These are phyloP conservation scores for Cetradonia linearis DNA, from an alignment of 495 filamentous ascomycete species.

Conservation along the genomic window DNA sequence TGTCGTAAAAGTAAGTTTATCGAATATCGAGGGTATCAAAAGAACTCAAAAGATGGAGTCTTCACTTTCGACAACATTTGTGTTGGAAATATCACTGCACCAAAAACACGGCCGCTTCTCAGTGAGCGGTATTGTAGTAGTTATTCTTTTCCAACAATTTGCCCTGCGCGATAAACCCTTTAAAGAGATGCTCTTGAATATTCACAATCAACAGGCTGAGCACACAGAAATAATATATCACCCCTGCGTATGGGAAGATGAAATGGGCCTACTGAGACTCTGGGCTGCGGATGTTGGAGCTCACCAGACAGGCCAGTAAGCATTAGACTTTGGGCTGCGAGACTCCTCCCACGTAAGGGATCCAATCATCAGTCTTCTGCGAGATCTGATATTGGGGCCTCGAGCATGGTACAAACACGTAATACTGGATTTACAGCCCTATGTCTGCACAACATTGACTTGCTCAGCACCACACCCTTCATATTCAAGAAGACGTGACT, in stretches of 20 bases:
- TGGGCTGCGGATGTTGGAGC: conserved; percentile 32
- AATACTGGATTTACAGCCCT: conserved; percentile 23
- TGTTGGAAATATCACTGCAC: too few species aligned
- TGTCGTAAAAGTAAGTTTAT: too few species aligned
- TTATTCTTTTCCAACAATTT: too few species aligned
- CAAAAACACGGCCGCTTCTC: too few species aligned
- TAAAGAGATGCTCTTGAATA: conserved; percentile 8
- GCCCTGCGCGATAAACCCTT: too few species aligned
- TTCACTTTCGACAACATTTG: too few species aligned
- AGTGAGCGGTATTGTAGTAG: too few species aligned
- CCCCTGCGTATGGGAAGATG: conserved; percentile 18
- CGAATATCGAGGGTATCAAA: too few species aligned
- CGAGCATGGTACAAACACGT: conserved; percentile 20
- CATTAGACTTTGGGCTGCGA: conserved; percentile 22
- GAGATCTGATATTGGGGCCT: neutral
- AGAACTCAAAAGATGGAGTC: too few species aligned
- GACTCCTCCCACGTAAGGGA: conserved; percentile 12
- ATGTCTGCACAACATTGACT: conserved; percentile 18
- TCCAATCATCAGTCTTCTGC: conserved; percentile 11
- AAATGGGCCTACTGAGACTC: conserved; percentile 28
- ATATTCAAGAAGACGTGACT: conserved; percentile 23
- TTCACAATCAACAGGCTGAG: too few species aligned
- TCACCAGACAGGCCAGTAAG: conserved; percentile 23
- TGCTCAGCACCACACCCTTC: conserved; percentile 18
- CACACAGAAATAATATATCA: neutral